A percentile compares a stretch with the other conserved stretches of the same genome.
phyloP scores from a whole-genome alignment of 129 eudicot genomes.

The Tagetes patula region DNA sequence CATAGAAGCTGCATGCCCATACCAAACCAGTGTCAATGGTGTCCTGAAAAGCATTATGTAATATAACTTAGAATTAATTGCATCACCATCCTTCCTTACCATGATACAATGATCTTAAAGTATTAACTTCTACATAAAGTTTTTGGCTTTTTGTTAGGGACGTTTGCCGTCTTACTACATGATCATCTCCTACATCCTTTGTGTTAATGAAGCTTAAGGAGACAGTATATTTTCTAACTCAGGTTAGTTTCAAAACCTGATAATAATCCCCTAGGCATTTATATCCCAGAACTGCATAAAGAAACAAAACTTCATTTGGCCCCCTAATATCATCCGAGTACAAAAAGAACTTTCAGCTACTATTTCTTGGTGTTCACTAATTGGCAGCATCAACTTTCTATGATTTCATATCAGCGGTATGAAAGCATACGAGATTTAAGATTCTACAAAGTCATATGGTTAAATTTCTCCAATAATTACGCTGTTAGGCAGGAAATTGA shows the following conservation, averaged over 20 bases:
- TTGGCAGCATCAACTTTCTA: slow-evolving; percentile 15
- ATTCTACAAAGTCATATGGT: not conserved
- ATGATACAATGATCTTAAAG: not conserved
- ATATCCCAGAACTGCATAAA: not conserved
- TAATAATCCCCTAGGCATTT: not conserved
- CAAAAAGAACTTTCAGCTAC: not conserved
- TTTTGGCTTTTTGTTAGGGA: not conserved
- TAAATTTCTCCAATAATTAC: not conserved
- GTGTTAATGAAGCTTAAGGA: not conserved
- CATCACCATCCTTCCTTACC: slow-evolving; percentile 14
- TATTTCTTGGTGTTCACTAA: not conserved
- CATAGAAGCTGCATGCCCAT: slow-evolving; percentile 99
- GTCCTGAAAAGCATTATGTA: slow-evolving; percentile 79
- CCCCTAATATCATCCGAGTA: not conserved
- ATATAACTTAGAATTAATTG: slow-evolving; percentile 52
- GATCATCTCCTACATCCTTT: not conserved
- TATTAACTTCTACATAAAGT: not conserved
- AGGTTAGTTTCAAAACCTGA: not conserved
- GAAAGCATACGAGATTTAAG: not conserved
- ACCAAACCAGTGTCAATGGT: slow-evolving; percentile 90
- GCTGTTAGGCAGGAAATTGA: not conserved
- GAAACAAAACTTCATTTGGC: slow-evolving; percentile 5
- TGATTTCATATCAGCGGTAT: not conserved
- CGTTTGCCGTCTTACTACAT: slow-evolving; percentile 1
- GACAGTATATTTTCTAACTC: not conserved